Base-by-base conservation (phyloP, 768 basidiomycete genomes). In the Candolleomyces aberdarensis region DNA sequence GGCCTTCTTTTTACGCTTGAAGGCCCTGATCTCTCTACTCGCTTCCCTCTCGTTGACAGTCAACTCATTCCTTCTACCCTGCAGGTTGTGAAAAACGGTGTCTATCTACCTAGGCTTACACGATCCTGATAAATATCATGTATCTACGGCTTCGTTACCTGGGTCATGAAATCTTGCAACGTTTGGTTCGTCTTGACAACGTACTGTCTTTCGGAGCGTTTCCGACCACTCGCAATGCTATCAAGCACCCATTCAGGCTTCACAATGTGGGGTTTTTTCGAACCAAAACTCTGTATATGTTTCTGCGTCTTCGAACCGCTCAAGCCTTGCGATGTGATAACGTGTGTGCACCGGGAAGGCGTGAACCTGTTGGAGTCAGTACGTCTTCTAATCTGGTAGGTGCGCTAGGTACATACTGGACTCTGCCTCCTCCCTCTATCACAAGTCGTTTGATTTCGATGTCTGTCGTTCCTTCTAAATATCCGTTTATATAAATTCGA, bases 191-290 rank as follows among this genome's bases (percentile, higher is more conserved):
- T 78, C 57, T 83, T 68, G 19, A 85, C 77, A 7, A 77, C 61
- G 65, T 91, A 94, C 19, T 73, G 71, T 59, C 81, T 75, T 72
- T 94, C 92, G 40, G 80, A 74, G 61, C 83, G 74, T 65, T 84
- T 76, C 69, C 80, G 87, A 22, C 87, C 88, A 15, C 77, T 76
- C 17, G 71, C 70, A 63, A 92, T 78, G 65, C 89, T 89, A 63
- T 92, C 90, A 11, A 76, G 74, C 7, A 91, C 80, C 90, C 89
- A 92, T 69, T 88, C 86, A 9, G 90, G 90, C 59, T 79, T 85
- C 36, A 94, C 89, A 58, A 94, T 81, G 58, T 88, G 80, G 7
- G 78, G 75, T 40, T 78, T 78, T 59, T 70, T 79, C 63, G 76
- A 76, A 36, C 75, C 76, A 65, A 83, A 85, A 22, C 75, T 70